phyloP scores from a whole-genome alignment of 2,329 filamentous ascomycete species.

The Talaromyces sp. region DNA sequence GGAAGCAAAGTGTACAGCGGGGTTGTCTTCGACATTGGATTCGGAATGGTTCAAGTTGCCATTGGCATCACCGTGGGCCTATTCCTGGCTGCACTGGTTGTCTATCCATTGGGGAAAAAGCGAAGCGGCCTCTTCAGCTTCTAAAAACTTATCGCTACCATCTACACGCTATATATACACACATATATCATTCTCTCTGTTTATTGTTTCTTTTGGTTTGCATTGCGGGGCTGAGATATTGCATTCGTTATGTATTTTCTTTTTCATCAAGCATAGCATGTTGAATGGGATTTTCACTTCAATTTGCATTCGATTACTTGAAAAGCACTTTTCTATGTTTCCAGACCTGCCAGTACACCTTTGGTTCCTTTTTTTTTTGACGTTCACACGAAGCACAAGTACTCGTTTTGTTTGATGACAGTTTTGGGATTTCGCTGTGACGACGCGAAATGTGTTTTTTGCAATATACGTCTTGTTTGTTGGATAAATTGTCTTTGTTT shows the following conservation, averaged over 20 bases:
- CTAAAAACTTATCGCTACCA: slow-evolving; percentile 14
- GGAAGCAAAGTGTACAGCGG: slow-evolving; percentile 17
- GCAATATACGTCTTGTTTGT: not conserved
- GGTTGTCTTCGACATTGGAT: slow-evolving; percentile 42
- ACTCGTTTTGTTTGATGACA: not conserved
- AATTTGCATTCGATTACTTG: not conserved
- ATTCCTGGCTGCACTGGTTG: slow-evolving; percentile 44
- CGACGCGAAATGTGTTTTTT: not conserved
- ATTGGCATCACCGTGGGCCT: slow-evolving; percentile 47
- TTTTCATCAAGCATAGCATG: not conserved
- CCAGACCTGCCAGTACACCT: not conserved
- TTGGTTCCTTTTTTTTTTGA: not conserved
- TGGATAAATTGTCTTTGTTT: not conserved
- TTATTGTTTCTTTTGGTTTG: not conserved
- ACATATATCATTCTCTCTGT: slow-evolving; percentile 1
- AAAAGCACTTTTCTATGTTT: not conserved
- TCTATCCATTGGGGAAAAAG: slow-evolving; percentile 46
- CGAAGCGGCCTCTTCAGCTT: slow-evolving; percentile 47
- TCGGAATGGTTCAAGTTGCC: slow-evolving; percentile 46
- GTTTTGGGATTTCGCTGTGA: not conserved
- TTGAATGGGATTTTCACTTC: not conserved
- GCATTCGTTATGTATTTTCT: not conserved
- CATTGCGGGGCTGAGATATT: not conserved
- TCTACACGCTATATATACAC: not conserved
- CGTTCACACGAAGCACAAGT: not conserved